Evolutionary conservation across 2,329 filamentous ascomycete genomes (phyloP), one percentile per base, ranked within the genome.

Genomic region (Phoma herbarum): DNA sequence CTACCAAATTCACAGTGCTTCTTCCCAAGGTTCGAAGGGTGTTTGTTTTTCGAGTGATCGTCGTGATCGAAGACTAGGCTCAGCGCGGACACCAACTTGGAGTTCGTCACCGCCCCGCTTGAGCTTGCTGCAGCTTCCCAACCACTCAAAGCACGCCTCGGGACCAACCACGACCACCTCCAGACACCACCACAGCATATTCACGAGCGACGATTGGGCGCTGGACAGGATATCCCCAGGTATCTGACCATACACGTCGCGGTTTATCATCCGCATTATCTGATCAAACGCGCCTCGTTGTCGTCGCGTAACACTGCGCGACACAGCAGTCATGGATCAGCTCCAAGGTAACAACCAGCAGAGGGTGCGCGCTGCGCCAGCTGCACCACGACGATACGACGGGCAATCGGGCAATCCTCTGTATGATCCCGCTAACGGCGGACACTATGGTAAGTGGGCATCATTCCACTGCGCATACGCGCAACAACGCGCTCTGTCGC

Each of bases 371-470:
- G 74, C 73, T 57, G 66, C 68, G 49, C 68, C 73, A 33, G 74
- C 74, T 37, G 75, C 65, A 52, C 78, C 72, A 57, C 80, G 63
- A 72, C 79, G 77, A 65, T 84, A 84, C 61, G 82, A 84, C 61
- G 82, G 82, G 35, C 77, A 79, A 70, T 79, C 82, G 60, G 81
- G 81, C 46, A 79, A 80, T 59, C 81, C 80, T 33, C 61, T 79
- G 58, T 84, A 84, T 65, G 80, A 83, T 62, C 64, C 77, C 7
- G 62, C 63, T 25, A 78, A 80, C 64, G 80, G 81, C 42, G 82
- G 82, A 47, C 82, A 84, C 67, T 84, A 83, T 71, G 82, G 82
- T 81, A 70, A 53, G 78, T 75, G 54, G 45, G 42, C 48, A 52
- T 45, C 23, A 48, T 28, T 12, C 6, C 48, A 18, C 20, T 33